Conservation (phyloP, 140 eudicot species). For the Stevia rebaudiana region DNA sequence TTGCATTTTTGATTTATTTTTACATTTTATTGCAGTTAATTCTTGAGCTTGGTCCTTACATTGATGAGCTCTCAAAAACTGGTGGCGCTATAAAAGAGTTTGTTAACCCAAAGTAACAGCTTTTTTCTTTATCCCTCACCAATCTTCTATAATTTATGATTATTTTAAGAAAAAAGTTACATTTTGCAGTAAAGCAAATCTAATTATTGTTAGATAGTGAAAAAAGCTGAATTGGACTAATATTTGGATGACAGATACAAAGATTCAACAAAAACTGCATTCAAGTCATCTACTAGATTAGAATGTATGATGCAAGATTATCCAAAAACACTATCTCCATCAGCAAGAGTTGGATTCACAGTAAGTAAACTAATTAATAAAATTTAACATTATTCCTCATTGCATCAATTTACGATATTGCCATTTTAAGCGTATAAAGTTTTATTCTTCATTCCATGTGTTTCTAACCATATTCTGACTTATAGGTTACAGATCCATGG, state of each 20-base stretch:
- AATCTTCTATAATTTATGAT: neutral
- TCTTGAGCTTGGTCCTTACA: constrained; percentile 78
- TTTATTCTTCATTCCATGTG: neutral
- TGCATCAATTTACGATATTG: constrained; percentile 3
- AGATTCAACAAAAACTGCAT: constrained; percentile 60
- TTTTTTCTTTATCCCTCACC: neutral
- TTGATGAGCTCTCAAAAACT: constrained; percentile 82
- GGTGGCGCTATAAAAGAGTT: constrained; percentile 91
- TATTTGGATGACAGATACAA: constrained; percentile 32
- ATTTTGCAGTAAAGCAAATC: neutral
- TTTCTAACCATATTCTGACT: constrained; percentile 2
- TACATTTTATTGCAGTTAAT: constrained; percentile 52
- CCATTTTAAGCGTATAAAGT: neutral
- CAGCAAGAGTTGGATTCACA: constrained; percentile 93
- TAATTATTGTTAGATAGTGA: neutral
- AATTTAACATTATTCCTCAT: neutral
- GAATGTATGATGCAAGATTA: constrained; percentile 99
- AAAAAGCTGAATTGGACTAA: neutral
- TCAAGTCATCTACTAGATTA: constrained; percentile 89
- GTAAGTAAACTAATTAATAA: constrained; percentile 36
- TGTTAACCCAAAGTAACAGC: constrained; percentile 82
- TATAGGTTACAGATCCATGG: constrained; percentile 84
- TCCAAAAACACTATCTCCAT: constrained; percentile 83
- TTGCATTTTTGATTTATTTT: neutral
- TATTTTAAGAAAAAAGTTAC: neutral